Conservation (phyloP, 1,139 yeast species). For the Eremothecium gossypii region DNA sequence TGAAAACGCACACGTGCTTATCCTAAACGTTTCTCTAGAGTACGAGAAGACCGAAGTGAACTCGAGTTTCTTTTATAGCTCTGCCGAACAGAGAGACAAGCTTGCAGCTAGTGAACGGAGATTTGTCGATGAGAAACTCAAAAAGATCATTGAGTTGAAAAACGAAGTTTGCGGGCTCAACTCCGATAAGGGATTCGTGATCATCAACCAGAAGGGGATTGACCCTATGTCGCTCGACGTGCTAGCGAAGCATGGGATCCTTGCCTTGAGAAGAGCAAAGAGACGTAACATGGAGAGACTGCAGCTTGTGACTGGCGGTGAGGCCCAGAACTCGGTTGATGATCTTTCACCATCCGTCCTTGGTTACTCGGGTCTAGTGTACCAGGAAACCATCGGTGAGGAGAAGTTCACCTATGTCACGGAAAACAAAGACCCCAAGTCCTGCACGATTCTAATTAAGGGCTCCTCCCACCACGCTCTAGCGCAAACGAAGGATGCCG, state of each 20-base stretch:
- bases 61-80: conserved; percentile 88
- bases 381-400: conserved; percentile 91
- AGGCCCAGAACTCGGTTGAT: conserved; percentile 95
- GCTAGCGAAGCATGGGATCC: conserved; percentile 83
- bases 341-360: conserved; percentile 77
- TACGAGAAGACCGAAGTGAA: conserved; percentile 98
- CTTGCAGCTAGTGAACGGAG: conserved; percentile 88
- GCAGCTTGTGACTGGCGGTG: conserved; percentile 94
- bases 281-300: conserved; percentile 98
- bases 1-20: conserved; percentile 74
- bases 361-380: conserved; percentile 86
- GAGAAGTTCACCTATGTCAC: conserved; percentile 96
- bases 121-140: conserved; percentile 89
- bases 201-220: conserved; percentile 96
- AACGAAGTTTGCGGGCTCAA: conserved; percentile 81
- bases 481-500: conserved; percentile 91
- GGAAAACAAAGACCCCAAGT: conserved; percentile 82
- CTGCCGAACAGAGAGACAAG: conserved; percentile 94
- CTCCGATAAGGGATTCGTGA: conserved; percentile 73
- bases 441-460: conserved; percentile 84
- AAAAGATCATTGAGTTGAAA: conserved; percentile 85
- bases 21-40: conserved; percentile 87
- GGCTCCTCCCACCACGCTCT: conserved; percentile 87
- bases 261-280: conserved; percentile 95
- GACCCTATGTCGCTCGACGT: conserved; percentile 97